Evolutionary conservation across 129 eudicot species (phyloP), one percentile per base, ranked within the genome.

Genomic region (Ambrosia artemisiifolia): DNA sequence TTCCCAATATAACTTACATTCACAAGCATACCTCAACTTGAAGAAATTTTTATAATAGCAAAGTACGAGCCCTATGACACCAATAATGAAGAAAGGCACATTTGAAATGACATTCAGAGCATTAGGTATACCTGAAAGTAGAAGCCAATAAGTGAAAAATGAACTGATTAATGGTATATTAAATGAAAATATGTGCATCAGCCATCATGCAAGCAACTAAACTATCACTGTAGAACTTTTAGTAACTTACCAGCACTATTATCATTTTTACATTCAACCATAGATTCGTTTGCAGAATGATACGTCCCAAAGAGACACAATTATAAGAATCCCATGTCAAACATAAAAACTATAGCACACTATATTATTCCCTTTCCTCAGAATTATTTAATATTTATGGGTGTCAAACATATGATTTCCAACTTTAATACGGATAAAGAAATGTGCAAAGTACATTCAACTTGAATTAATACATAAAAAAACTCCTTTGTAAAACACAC

Each of bases 111-210:
- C 96, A 63, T 90, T 90, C 77, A 90, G 75, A 34, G 84, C 60
- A 71, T 90, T 90, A 11, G 95, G 96, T 83, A 90, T 90, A 48
- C 96, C 96, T 90, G 91, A 54, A 75, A 75, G 74, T 40, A 42
- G 20, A 11, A 68, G 76, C 18, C 75, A 43, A 50, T 33, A 44
- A 74, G 73, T 75, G 65, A 38, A 33, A 28, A 53, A 30, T 33
- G 10, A 79, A 43, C 38, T 34, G 50, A 38, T 63, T 48, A 57
- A 46, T 44, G 10, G 62, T 38, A 28, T 38, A 65, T 33, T 17
- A 34, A 11, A 70, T 14, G 36, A 19, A 43, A 63, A 63, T 16
- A 40, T 11, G 8, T n/a, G 57, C 48, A n/a, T n/a, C n/a, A n/a
- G n/a, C n/a, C n/a, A n/a, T n/a, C n/a, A n/a, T 24, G 11, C 24